Evolutionary conservation across 768 basidiomycete species (phyloP).

Genomic region (Mycena vitilis): DNA sequence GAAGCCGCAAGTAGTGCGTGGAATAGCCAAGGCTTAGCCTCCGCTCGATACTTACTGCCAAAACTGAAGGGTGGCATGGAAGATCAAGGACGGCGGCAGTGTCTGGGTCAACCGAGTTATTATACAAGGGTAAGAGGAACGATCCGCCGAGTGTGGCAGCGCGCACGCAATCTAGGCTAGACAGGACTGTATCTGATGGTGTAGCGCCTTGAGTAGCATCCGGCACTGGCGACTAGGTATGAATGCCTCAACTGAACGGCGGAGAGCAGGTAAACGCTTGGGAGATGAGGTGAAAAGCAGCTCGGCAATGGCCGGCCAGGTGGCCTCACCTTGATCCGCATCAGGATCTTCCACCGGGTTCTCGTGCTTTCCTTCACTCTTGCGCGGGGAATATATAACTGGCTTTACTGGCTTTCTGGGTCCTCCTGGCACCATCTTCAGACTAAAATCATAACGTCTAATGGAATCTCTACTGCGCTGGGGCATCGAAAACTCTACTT

Average conservation of each 20-base stretch:
- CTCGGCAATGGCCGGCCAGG: no score
- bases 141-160: slow-evolving; percentile 24
- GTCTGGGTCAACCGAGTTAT: slow-evolving; percentile 5
- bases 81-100: slow-evolving; percentile 28
- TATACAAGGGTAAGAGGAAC: not conserved
- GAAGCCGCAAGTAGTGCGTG: not conserved
- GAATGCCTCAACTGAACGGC: no score
- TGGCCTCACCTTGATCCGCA: no score
- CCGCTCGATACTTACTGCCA: not conserved
- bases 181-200: not conserved
- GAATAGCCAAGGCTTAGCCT: not conserved
- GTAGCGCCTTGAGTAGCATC: not conserved
- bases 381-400: slow-evolving; percentile 13
- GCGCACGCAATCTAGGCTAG: slow-evolving; percentile 15
- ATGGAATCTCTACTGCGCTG: slow-evolving; percentile 87
- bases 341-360: slow-evolving; percentile 11
- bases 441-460: slow-evolving; percentile 16
- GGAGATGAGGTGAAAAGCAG: no score
- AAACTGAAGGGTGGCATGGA: slow-evolving; percentile 13
- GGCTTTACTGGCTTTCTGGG: no score
- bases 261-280: no score
- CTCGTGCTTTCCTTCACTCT: not conserved
- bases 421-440: no score
- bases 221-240: no score
- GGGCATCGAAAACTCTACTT: slow-evolving; percentile 78